Evolutionary conservation across 331 rosid genomes (phyloP), one percentile per base, ranked within the genome.

Genomic region (Spiraea crenata): DNA sequence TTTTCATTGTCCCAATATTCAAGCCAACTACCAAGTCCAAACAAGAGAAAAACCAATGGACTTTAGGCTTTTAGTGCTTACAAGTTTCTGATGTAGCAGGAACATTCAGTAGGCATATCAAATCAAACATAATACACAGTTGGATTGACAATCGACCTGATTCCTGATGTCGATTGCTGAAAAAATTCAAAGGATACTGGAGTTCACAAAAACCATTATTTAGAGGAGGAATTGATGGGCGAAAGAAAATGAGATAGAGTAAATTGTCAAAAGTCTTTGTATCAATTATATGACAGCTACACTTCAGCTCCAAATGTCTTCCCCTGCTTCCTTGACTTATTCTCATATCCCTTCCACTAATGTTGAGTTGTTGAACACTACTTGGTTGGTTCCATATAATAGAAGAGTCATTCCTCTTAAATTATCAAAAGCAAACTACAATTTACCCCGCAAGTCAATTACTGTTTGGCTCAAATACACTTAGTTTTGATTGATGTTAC

Each of bases 41-140:
- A 42, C 6, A 15, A 42, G 17, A 42, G 38, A 25, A 69, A 31
- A 17, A 34, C 1, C 35, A 44, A 51, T 51, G 70, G 70, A 7
- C 5, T 64, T 75, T 58, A 60, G 69, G 45, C 41, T 3, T 34
- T 10, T 50, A 69, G 70, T 61, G 49, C 63, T 69, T 52, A 70
- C 57, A 42, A 44, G 50, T 50, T 76, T 75, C 55, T 52, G 57
- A 17, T 41, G 11, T 42, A 9, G 64, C 68, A 68, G 44, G 7
- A 59, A 58, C 60, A 41, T 11, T 34, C 31, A n/a, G 15, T 14
- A 13, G 39, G 9, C 63, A 40, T 40, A 69, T 69, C 73, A 54
- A 40, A 54, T 54, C 63, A 54, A 69, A 4, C 9, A 69, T 25
- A 25, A 25, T 25, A 25, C 2, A 25, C 31, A 25, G 1, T 25